Evolutionary conservation across 2,329 filamentous ascomycete genomes (phyloP).

Genomic region (Nannizziopsis barbatae): DNA sequence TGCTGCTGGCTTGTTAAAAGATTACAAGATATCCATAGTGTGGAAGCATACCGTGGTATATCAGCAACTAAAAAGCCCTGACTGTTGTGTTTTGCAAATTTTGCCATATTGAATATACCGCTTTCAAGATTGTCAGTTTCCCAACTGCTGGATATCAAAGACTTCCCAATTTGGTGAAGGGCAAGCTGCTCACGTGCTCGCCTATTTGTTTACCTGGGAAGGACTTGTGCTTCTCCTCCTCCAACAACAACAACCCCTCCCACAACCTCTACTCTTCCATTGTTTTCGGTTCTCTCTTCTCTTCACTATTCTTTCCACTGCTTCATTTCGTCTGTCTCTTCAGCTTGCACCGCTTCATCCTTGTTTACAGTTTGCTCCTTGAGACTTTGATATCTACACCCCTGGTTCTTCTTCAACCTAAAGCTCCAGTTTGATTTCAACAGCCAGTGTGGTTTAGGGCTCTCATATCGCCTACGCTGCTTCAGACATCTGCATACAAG

Average conservation of each 20-base stretch:
- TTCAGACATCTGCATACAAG: no score
- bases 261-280: background rate
- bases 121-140: background rate
- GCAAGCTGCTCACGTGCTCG: conserved; percentile 4
- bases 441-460: no score
- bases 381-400: background rate
- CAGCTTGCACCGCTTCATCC: background rate
- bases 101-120: background rate
- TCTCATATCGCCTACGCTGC: no score
- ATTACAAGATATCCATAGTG: background rate
- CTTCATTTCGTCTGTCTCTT: background rate
- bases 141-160: background rate
- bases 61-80: background rate
- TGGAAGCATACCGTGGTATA: background rate
- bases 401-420: background rate
- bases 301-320: background rate
- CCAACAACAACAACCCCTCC: background rate
- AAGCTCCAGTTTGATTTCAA: background rate
- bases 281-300: background rate
- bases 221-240: background rate
- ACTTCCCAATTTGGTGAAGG: background rate
- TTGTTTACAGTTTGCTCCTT: background rate
- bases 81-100: background rate
- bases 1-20: background rate
- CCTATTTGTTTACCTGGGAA: background rate